Evolutionary conservation across 2,329 filamentous ascomycete species (phyloP).

Genomic region (Venturia oleaginea): DNA sequence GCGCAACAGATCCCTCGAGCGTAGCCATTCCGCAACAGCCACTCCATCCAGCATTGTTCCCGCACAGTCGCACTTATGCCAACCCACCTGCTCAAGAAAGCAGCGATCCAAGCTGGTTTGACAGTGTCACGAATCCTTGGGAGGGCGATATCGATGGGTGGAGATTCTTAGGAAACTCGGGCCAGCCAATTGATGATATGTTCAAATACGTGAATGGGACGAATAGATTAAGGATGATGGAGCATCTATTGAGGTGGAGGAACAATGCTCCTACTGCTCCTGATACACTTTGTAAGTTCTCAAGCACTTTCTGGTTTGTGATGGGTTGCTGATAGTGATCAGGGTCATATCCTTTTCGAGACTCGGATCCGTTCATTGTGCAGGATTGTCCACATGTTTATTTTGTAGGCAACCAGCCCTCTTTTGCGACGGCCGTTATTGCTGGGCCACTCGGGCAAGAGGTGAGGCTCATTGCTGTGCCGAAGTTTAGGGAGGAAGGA

Average conservation of each 20-base stretch:
- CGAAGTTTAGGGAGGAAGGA: conserved; percentile 67
- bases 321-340: conserved; percentile 13
- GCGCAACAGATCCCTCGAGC: conserved; percentile 77
- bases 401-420: conserved; percentile 77
- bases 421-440: conserved; percentile 64
- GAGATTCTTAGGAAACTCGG: conserved; percentile 75
- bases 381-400: conserved; percentile 81
- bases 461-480: conserved; percentile 73
- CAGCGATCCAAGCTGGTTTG: conserved; percentile 62
- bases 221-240: conserved; percentile 79
- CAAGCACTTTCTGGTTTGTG: neutral
- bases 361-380: conserved; percentile 84
- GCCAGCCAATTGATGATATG: conserved; percentile 89
- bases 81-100: conserved; percentile 33
- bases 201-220: conserved; percentile 80
- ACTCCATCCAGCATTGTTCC: conserved; percentile 88
- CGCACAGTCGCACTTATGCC: conserved; percentile 60
- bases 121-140: conserved; percentile 87
- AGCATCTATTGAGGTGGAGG: conserved; percentile 87
- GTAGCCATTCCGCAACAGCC: conserved; percentile 85
- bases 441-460: conserved; percentile 55
- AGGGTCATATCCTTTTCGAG: conserved; percentile 96
- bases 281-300: conserved; percentile 76
- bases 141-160: conserved; percentile 85
- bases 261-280: conserved; percentile 88